Evolutionary conservation across 345 rosid species (phyloP).

Genomic region (Durio zibethinus): DNA sequence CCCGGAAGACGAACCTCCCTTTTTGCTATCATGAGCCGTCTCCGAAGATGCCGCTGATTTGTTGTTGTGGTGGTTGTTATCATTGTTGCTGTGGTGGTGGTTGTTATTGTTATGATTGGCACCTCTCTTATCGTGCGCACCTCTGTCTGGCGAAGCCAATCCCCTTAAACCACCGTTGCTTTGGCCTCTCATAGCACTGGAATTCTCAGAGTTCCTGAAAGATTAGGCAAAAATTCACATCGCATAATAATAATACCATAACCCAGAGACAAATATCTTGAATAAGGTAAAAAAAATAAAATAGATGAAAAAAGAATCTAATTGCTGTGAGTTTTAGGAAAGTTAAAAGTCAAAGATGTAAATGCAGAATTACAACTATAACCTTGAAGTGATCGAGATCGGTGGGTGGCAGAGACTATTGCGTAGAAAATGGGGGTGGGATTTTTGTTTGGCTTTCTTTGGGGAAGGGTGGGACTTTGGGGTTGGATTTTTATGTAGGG

Average conservation of each 20-base stretch:
- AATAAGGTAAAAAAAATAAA: background rate
- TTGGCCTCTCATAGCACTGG: constrained; percentile 62
- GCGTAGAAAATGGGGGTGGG: constrained; percentile 18
- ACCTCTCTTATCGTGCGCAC: constrained; percentile 48
- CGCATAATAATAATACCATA: background rate
- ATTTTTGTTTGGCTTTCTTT: constrained; percentile 6
- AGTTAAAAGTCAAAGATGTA: background rate
- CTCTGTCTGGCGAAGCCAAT: constrained; percentile 49
- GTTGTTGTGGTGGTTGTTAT: constrained; percentile 27
- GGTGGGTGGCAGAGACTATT: constrained; percentile 16
- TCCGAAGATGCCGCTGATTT: constrained; percentile 51
- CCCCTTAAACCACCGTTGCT: constrained; percentile 50
- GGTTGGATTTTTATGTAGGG: background rate
- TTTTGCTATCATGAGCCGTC: constrained; percentile 61
- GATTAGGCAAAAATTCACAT: background rate
- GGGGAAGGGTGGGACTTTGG: background rate
- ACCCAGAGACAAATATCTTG: background rate
- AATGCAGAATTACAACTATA: constrained; percentile 34
- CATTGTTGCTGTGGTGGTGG: constrained; percentile 14
- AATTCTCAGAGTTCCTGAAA: constrained; percentile 56
- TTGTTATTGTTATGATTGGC: constrained; percentile 15
- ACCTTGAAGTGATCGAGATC: constrained; percentile 33
- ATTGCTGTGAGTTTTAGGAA: background rate
- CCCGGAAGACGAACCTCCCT: constrained; percentile 63
- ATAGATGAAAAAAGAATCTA: constrained; percentile 10